Conservation (phyloP, 2,329 filamentous ascomycete species). For the Zopfia rhizophila region DNA sequence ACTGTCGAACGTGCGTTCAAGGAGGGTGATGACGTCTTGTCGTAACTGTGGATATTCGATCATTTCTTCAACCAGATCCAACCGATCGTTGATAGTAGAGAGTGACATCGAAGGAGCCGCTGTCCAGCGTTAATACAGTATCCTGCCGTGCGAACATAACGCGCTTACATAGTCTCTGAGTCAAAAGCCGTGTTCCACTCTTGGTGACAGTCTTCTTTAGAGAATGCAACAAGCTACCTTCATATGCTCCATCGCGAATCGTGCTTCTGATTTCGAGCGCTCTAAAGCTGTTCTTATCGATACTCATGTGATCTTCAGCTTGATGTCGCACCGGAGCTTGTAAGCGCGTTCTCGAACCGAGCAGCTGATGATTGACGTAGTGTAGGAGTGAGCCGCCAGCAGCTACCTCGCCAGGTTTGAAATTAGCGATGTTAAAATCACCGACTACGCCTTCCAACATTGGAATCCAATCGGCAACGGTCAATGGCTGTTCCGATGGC, state of each 20-base stretch:
- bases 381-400: conserved; percentile 85
- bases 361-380: conserved; percentile 83
- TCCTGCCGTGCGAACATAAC: background rate
- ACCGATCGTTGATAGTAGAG: conserved; percentile 77
- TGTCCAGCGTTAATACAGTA: conserved; percentile 40
- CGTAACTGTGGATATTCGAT: conserved; percentile 73
- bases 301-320: conserved; percentile 81
- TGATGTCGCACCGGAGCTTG: conserved; percentile 83
- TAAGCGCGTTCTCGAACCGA: conserved; percentile 80
- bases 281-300: conserved; percentile 91
- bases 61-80: conserved; percentile 84
- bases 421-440: conserved; percentile 62
- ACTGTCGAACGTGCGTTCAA: conserved; percentile 83
- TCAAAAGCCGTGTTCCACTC: conserved; percentile 85
- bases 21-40: conserved; percentile 73
- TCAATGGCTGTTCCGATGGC: conserved; percentile 55
- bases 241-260: conserved; percentile 78
- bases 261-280: conserved; percentile 91
- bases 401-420: conserved; percentile 74
- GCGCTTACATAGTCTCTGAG: conserved; percentile 78
- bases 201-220: conserved; percentile 90
- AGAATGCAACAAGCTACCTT: conserved; percentile 90
- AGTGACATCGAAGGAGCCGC: conserved; percentile 89
- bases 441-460: conserved; percentile 81
- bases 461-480: conserved; percentile 73